Evolutionary conservation across 768 basidiomycete species (phyloP).

Genomic region (Coprinopsis strossmayeri): DNA sequence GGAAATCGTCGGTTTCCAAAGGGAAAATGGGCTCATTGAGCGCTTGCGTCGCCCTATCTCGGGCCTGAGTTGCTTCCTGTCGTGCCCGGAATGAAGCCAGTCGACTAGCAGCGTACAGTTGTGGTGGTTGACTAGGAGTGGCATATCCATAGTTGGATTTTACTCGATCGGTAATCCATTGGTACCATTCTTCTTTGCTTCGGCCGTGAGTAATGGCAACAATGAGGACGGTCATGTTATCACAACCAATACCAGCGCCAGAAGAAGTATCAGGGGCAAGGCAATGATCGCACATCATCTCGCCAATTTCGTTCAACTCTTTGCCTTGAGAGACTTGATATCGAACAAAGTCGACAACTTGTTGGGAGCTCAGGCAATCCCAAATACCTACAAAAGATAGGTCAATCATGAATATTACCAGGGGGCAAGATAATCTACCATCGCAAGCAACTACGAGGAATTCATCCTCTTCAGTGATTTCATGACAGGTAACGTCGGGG

Average conservation of each 20-base stretch:
- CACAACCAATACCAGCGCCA: constrained; percentile 91
- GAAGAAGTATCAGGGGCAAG: constrained; percentile 90
- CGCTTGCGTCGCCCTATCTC: constrained; percentile 30
- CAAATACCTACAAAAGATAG: constrained; percentile 74
- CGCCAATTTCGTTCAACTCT: constrained; percentile 76
- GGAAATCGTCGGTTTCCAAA: constrained; percentile 19
- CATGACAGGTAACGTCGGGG: constrained; percentile 83
- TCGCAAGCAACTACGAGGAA: constrained; percentile 97
- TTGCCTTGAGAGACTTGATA: constrained; percentile 75
- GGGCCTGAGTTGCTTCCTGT: constrained; percentile 48
- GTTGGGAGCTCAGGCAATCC: constrained; percentile 94
- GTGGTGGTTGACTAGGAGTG: constrained; percentile 71
- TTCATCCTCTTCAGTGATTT: constrained; percentile 85
- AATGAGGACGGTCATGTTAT: constrained; percentile 97
- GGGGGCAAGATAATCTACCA: constrained; percentile 40
- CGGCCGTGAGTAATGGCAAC: constrained; percentile 83
- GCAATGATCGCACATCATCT: constrained; percentile 88
- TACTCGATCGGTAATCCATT: constrained; percentile 82
- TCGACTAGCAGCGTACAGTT: constrained; percentile 66
- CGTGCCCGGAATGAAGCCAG: constrained; percentile 57
- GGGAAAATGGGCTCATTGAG: constrained; percentile 23
- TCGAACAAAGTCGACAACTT: constrained; percentile 85
- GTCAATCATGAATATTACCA: constrained; percentile 3
- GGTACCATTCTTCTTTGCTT: constrained; percentile 89
- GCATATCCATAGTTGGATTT: constrained; percentile 66